Conservation (phyloP, 805 yeast species). For the Candida caryicola region DNA sequence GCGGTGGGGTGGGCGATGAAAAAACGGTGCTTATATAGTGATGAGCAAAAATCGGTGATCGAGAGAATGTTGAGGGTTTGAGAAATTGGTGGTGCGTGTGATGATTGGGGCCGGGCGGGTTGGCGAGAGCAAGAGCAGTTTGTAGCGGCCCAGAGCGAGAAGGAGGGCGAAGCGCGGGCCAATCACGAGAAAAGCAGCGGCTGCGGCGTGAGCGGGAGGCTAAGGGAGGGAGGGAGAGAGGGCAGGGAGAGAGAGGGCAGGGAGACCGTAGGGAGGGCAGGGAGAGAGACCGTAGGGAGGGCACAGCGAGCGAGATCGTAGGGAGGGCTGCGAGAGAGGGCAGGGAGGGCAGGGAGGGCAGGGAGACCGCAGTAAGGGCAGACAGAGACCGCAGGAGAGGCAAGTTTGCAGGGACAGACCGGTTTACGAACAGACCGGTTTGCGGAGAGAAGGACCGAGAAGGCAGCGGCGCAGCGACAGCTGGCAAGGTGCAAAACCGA, state of each 20-base stretch:
- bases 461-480: neutral
- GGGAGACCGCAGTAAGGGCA: no score
- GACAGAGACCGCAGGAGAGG: no score
- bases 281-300: neutral
- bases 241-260: neutral
- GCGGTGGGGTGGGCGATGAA: neutral
- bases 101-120: neutral
- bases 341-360: no score
- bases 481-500: neutral
- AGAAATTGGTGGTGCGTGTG: neutral
- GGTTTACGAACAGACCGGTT: no score
- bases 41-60: neutral
- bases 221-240: neutral
- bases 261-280: neutral
- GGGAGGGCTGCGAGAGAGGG: no score
- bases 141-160: no score
- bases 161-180: neutral
- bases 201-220: neutral
- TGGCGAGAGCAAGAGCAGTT: no score
- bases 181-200: no score
- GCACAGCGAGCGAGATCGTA: no score
- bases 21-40: neutral
- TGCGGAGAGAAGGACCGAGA: neutral
- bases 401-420: no score
- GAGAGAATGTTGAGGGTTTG: neutral